A percentile compares a stretch with the other conserved stretches of the same genome.
Evolutionary conservation across 768 basidiomycete species (phyloP).

Genomic region (Suillus weaverae): DNA sequence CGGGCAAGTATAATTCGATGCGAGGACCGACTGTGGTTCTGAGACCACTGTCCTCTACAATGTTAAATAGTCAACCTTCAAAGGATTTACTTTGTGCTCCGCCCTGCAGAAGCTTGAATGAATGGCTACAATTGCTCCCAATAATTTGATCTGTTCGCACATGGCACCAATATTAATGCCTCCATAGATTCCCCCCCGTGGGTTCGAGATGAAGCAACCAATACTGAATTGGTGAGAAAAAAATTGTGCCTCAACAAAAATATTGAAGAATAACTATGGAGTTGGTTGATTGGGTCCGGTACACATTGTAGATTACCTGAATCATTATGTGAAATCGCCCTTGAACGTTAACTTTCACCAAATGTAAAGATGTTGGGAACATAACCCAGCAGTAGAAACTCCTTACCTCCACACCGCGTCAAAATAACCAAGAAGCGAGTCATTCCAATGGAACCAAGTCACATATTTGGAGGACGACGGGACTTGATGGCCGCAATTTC

Average conservation of each 20-base stretch:
- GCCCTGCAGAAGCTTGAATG: background rate
- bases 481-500: slow-evolving; percentile 8
- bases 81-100: too few relatives aligned
- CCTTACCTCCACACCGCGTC: background rate
- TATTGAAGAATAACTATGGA: slow-evolving; percentile 1
- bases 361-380: background rate
- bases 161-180: background rate
- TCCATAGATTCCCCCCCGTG: background rate
- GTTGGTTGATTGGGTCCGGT: background rate
- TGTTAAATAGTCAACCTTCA: background rate
- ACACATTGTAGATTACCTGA: background rate
- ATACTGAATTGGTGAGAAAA: background rate
- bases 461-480: slow-evolving; percentile 1
- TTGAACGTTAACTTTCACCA: background rate
- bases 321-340: background rate
- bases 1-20: background rate
- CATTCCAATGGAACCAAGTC: background rate
- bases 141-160: background rate
- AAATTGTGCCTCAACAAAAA: slow-evolving; percentile 1
- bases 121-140: background rate
- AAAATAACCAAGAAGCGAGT: background rate
- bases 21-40: background rate
- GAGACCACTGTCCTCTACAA: background rate
- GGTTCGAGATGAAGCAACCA: background rate
- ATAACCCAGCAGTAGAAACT: background rate